Evolutionary conservation across 257 asterid genomes (phyloP), one percentile per base, ranked within the genome.

Genomic region (Salvia rosmarinus): DNA sequence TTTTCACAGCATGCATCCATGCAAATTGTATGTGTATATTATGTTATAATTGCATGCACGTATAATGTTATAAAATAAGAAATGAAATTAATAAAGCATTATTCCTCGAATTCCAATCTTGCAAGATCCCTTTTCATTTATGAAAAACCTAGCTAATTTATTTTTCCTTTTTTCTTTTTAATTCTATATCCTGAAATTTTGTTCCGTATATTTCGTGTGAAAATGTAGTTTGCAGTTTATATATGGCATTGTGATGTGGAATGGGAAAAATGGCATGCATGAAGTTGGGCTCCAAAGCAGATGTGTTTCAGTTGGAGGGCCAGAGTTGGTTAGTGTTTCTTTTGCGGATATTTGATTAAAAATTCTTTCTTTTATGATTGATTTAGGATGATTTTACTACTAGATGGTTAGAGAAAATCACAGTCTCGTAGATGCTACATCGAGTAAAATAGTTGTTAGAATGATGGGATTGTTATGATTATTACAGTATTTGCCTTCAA

Each of bases 231-330:
- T 19, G 60, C 59, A 58, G 28, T 30, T 14, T 32, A 19, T 12
- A 25, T 25, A 49, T 52, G 47, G 64, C 50, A 56, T 74, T 68
- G 47, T 25, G 66, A 52, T 71, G 76, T 55, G 58, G 30, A 72
- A 67, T 58, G 21, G 40, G 42, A 28, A 25, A 60, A 71, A 81
- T 79, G 80, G 83, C 78, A 21, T 84, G 86, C 86, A 82, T 82
- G 85, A 74, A 72, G 76, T 23, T 79, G 79, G 88, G 81, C 12
- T 79, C 85, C 2, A 84, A 84, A 56, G 64, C 79, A 64, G 89
- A 82, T 56, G 51, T 72, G 76, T 79, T 82, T 75, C 76, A 61
- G 71, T 64, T 77, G 61, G 85, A 77, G 50, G 89, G 86, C 76
- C 80, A 68, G 52, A 77, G 73, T 65, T 74, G 88, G 88, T 84